Evolutionary conservation across 108 stramenopile species (phyloP).

Genomic region (Mayamaea pseudoterrestris): DNA sequence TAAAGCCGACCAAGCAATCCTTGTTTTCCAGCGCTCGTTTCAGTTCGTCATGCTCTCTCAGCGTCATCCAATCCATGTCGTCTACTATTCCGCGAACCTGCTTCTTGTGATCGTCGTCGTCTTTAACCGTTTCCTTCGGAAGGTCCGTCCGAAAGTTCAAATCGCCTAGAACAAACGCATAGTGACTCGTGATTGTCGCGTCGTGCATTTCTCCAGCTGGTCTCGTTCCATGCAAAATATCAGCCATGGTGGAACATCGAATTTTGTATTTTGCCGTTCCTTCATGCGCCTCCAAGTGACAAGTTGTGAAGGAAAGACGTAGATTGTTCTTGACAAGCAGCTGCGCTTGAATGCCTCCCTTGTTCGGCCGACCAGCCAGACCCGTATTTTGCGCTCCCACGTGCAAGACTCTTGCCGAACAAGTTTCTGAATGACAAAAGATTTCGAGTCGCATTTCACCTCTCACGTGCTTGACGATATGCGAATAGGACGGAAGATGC

Average conservation of each 20-base stretch:
- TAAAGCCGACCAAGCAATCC: conserved; percentile 38
- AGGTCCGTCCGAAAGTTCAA: conserved; percentile 27
- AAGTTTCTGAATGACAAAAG: conserved; percentile 16
- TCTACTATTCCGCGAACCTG: conserved; percentile 15
- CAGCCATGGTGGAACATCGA: conserved; percentile 23
- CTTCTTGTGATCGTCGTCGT: conserved; percentile 8
- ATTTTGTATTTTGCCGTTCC: conserved; percentile 24
- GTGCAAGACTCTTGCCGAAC: conserved; percentile 8
- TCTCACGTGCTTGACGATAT: conserved; percentile 23
- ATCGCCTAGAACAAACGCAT: conserved; percentile 58
- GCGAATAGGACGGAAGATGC: conserved; percentile 25
- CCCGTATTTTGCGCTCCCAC: conserved; percentile 45
- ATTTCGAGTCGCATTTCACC: conserved; percentile 58
- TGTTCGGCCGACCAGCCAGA: conserved; percentile 36
- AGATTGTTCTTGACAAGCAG: conserved; percentile 22
- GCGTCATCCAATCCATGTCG: conserved; percentile 21
- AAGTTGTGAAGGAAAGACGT: conserved; percentile 32
- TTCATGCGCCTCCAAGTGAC: conserved; percentile 61
- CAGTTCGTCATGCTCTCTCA: conserved; percentile 47
- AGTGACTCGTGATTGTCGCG: conserved; percentile 30
- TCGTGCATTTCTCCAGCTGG: conserved; percentile 21
- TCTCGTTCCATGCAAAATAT: conserved; percentile 30
- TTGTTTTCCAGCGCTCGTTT: conserved; percentile 22
- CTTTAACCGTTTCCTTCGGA: conserved; percentile 7
- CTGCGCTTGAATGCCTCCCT: conserved; percentile 51